A percentile compares a stretch with the other conserved stretches of the same genome.
Conservation (phyloP, 139 green algal genomes). For the Klebsormidium nitens region DNA sequence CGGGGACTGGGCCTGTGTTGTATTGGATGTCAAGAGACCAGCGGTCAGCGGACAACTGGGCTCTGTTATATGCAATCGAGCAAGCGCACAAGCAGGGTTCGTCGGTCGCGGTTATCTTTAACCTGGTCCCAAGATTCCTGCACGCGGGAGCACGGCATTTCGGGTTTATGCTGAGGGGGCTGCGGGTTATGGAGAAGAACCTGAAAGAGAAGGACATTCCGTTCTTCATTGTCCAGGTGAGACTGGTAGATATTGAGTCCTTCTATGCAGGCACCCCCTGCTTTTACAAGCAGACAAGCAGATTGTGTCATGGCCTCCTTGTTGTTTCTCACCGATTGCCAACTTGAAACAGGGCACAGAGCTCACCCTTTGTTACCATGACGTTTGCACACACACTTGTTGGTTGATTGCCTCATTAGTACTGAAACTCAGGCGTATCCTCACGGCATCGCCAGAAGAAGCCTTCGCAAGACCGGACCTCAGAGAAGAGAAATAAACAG, state of each 20-base stretch:
- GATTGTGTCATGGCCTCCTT: no score
- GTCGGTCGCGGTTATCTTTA: constrained; percentile 42
- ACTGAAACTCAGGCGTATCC: no score
- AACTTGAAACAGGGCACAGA: no score
- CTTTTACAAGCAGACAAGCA: no score
- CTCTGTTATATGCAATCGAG: constrained; percentile 71
- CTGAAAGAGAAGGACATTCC: constrained; percentile 25
- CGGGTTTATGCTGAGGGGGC: constrained; percentile 81
- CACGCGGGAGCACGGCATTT: constrained; percentile 71
- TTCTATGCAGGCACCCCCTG: no score
- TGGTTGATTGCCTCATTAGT: no score
- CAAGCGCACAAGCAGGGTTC: constrained; percentile 14
- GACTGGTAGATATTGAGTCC: neutral
- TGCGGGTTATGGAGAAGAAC: constrained; percentile 58
- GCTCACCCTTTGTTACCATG: no score
- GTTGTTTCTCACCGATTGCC: no score
- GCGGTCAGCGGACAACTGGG: constrained; percentile 90
- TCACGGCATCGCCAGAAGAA: no score
- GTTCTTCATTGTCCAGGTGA: constrained; percentile 40
- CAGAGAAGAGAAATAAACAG: no score
- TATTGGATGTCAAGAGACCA: constrained; percentile 89
- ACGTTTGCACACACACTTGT: no score
- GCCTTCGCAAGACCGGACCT: no score
- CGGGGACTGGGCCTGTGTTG: constrained; percentile 26
- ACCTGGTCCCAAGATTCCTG: constrained; percentile 34